Base-by-base conservation (phyloP, 768 basidiomycete genomes). In the Boletus sp. region DNA sequence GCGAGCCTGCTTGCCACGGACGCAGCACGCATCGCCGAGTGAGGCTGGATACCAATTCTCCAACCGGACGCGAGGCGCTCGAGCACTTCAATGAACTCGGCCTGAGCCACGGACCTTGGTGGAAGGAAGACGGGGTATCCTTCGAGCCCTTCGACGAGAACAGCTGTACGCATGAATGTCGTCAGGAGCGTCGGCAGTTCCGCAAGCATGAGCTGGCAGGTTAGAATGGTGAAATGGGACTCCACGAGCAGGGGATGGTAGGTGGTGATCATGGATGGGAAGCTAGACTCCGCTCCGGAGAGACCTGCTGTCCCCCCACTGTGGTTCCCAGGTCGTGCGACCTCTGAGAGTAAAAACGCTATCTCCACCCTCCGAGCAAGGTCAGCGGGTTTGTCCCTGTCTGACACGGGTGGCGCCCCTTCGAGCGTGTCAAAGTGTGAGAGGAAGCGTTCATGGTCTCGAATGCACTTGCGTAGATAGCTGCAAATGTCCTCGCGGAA, bases 191-290 rank as follows among this genome's bases (percentile, higher is more conserved):
- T 71, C 2, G 77, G 64, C 63, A 94, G 85, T 59, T 94, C 89
- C 5, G 86, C 92, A 17, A 93, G 81, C 79, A 95, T 82, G 55
- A 94, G 76, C 41, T 83, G 77, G 61, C 85, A 84, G 59, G 93
- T 78, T 35, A 95, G 78, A 52, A 92, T 78, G 61, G 84, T 88
- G 75, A 88, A 95, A 67, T 90, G 87, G 5, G 91, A 86, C 68
- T 95, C 93, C 56, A 94, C 87, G 49, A 94, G 82, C 52, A 95
- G 80, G 14, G 93, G 93, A 63, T 95, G 93, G 65, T 94, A 95
- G 0, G 93, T 92, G 50, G 93, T 91, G 75, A 90, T 89, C 65
- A 83, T 79, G n/a, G 83, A 71, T 1, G 86, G 83, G 20, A 67
- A 52, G 30, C 54, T 40, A 6, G 58, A 54, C 20, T 71, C 72